Conservation (phyloP, 768 basidiomycete species). For the Lentinula sp. region DNA sequence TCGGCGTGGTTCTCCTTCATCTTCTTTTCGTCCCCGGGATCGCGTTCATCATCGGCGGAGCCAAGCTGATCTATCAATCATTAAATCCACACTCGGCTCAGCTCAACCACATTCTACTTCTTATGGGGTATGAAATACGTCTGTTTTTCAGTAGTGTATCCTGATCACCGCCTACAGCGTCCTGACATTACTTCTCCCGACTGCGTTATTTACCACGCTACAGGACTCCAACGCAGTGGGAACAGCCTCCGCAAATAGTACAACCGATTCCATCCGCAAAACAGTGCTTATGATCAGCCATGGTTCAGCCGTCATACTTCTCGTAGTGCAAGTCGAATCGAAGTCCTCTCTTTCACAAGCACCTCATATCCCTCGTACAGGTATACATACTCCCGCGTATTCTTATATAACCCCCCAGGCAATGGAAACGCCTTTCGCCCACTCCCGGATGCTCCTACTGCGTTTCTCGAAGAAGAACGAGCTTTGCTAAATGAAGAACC, state of each 20-base stretch:
- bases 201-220: not conserved
- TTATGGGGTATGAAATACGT: conserved; percentile 46
- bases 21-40: conserved; percentile 65
- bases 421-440: conserved; percentile 38
- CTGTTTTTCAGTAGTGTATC: not conserved
- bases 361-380: conserved; percentile 22
- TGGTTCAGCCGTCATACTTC: conserved; percentile 57
- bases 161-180: not conserved
- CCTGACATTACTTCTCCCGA: conserved; percentile 1
- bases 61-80: conserved; percentile 57
- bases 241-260: not conserved
- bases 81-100: conserved; percentile 59
- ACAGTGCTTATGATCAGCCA: conserved; percentile 58
- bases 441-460: conserved; percentile 38
- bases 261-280: conserved; percentile 27
- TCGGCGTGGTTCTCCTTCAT: conserved; percentile 65
- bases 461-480: conserved; percentile 33
- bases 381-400: conserved; percentile 64
- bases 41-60: conserved; percentile 65
- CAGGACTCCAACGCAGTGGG: not conserved
- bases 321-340: conserved; percentile 41
- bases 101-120: conserved; percentile 65
- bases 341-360: not conserved
- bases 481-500: conserved; percentile 36
- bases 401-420: conserved; percentile 66